phyloP scores from a whole-genome alignment of 2,329 filamentous ascomycete genomes.

The Aureobasidium pullulans region DNA sequence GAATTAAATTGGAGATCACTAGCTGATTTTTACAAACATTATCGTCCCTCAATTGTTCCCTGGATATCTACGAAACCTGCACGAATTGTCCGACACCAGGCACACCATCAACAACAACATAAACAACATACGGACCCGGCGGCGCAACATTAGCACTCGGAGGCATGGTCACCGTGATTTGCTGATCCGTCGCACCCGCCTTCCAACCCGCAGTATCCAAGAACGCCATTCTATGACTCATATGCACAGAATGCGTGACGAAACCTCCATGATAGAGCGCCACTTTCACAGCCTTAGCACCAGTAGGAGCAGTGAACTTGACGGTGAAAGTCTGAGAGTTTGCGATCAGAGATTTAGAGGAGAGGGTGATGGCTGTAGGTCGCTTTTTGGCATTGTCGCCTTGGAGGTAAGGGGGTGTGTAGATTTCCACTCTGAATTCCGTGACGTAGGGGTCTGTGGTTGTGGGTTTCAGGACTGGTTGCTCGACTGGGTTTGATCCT shows the following conservation, averaged over 20 bases:
- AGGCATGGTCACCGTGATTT: slow-evolving; percentile 47
- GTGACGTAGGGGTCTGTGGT: slow-evolving; percentile 46
- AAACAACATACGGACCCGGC: slow-evolving; percentile 54
- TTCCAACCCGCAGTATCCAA: slow-evolving; percentile 36
- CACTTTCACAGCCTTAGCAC: slow-evolving; percentile 40
- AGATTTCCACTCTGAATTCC: slow-evolving; percentile 56
- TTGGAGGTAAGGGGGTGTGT: slow-evolving; percentile 53
- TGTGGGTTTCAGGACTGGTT: slow-evolving; percentile 46
- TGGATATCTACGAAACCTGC: neutral
- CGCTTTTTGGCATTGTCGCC: slow-evolving; percentile 42
- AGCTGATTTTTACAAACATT: too few relatives aligned
- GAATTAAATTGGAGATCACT: too few relatives aligned
- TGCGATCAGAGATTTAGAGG: slow-evolving; percentile 36
- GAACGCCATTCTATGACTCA: slow-evolving; percentile 52
- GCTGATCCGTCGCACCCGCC: slow-evolving; percentile 36
- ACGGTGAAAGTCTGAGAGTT: slow-evolving; percentile 41
- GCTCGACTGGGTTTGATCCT: slow-evolving; percentile 53
- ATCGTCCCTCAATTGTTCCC: too few relatives aligned
- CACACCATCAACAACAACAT: slow-evolving; percentile 50
- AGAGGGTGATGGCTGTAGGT: slow-evolving; percentile 42
- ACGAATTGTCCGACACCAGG: slow-evolving; percentile 25
- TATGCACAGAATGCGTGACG: slow-evolving; percentile 53
- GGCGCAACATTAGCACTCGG: slow-evolving; percentile 49
- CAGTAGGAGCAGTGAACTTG: slow-evolving; percentile 38
- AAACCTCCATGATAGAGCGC: slow-evolving; percentile 52